Base-by-base conservation (phyloP, 2,329 filamentous ascomycete genomes). In the Penicillium sclerotiorum region DNA sequence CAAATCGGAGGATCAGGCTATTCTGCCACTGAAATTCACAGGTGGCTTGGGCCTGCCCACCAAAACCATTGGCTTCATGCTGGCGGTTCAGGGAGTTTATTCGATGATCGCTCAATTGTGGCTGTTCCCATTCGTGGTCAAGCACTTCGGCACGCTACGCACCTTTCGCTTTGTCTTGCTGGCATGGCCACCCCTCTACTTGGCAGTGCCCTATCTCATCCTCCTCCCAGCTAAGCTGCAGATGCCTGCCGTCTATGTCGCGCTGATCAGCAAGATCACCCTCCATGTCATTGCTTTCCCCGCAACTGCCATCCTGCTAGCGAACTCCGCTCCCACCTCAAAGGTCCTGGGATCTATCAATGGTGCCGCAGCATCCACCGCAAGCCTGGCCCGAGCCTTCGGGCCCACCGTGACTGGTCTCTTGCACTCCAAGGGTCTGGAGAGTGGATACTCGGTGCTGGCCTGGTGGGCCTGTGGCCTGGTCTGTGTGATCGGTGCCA, bases 201-300 rank as follows among this genome's bases (percentile, higher is more conserved):
- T 97, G 52, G 76, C 87, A 44, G 90, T 92, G 2, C 93, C 94
- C 0, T 99, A 97, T 72, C 80, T 96, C 13, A 87, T 94, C 1
- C 81, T 97, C 6, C 81, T 96, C 1, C 93, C 94, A 1, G 78
- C 85, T 13, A 74, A 74, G 23, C 71, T 90, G 33, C 86, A 88
- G 53, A 88, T 89, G 74, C 74, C 84, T 2, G 89, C 88, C 20
- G 84, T 96, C 43, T 93, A 91, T 65, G 62, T 85, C 7, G 78
- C 93, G 20, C 80, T 97, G 9, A 81, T 95, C 58, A 90, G 89
- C 86, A 97, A 96, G 73, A 95, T 95, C 67, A 95, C 90, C 0
- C 91, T 94, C 62, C 86, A 93, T 61, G 92, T 90, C 38, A 86
- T 96, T 72, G 87, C 92, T 0, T 97, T 96, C 71, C 94, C 94